Conservation (phyloP, 2,329 filamentous ascomycete species). For the Fusarium nelsonii region DNA sequence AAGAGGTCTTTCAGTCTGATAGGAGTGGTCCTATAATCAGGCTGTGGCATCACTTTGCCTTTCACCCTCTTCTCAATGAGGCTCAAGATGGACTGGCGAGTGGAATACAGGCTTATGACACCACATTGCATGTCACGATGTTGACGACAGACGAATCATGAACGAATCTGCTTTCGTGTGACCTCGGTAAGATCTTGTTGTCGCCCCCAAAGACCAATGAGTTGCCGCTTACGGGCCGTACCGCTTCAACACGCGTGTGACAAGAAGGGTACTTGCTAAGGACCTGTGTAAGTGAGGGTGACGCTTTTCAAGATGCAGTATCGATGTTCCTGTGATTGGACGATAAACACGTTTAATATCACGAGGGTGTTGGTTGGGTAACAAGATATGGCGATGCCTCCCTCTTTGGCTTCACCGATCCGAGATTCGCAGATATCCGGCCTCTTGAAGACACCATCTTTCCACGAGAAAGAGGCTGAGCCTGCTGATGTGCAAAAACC, state of each 20-base stretch:
- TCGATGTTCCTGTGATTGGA: conserved; percentile 3
- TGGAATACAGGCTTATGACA: conserved; percentile 5
- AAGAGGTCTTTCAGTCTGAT: background rate
- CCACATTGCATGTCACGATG: background rate
- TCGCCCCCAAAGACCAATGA: conserved; percentile 1
- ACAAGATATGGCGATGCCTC: conserved; percentile 9
- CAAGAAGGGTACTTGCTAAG: conserved; percentile 24
- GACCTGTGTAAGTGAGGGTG: conserved; percentile 7
- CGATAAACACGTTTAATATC: background rate
- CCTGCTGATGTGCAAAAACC: conserved; percentile 3
- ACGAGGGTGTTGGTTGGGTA: conserved; percentile 26
- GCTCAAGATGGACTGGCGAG: background rate
- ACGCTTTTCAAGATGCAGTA: conserved; percentile 10
- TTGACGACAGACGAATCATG: conserved; percentile 17
- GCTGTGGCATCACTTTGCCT: background rate
- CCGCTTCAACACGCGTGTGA: conserved; percentile 12
- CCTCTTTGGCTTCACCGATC: conserved; percentile 24
- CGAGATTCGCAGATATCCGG: conserved; percentile 6
- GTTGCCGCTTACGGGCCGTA: conserved; percentile 10
- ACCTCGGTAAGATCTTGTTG: conserved; percentile 1
- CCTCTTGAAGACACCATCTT: conserved; percentile 9
- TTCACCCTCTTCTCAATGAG: background rate
- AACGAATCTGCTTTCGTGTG: background rate
- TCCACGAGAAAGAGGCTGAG: conserved; percentile 22
- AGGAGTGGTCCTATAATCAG: background rate